Base-by-base conservation (phyloP, 805 yeast genomes). In the Ogataea minuta region DNA sequence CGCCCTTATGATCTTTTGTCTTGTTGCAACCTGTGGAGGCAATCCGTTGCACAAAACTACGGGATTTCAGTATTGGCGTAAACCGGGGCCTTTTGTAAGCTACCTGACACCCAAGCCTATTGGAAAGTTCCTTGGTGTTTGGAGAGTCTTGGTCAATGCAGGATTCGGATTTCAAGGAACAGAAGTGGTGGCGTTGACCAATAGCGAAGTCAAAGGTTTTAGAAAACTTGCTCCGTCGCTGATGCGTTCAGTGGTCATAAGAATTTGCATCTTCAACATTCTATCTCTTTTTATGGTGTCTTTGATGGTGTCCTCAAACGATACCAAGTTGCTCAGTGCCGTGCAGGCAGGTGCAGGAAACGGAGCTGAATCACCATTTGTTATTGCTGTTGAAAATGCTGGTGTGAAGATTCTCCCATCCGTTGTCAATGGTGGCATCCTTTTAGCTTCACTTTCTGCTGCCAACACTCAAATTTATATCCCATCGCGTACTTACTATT, bases 131-230 rank as follows among this genome's bases (percentile, higher is more conserved):
- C 63, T 81, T 35, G 87, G 87, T 36, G 81, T 84, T 82, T 72
- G 81, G 38, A 68, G 79, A 8, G 81, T 88, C 4, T 68, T 83
- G 52, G 72, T 83, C 46, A 76, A 76, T 41, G 86, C 90, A 25
- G 84, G 85, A n/a, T 84, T 84, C 68, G 83, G 90, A 19, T 83
- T 74, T 60, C 89, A 82, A 64, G 90, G 90, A 61, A 80, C 84
- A 34, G 93, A 84, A 60, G 69, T 81, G 57, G 78, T 81, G 15
- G 90, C 89, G 62, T 70, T 84, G 39, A 70, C 87, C 3, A 84
- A 85, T 23, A 88, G 89, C 63, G 93, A 84, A 63, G 71, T 83
- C 35, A 70, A 71, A 20, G 79, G 79, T 57, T 89, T 90, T 41
- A 68, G 81, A 60, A 79, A 76, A 48, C 66, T 85, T 19, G 81